Base-by-base conservation (phyloP, 2,329 filamentous ascomycete species). In the Alternaria brassicicola region DNA sequence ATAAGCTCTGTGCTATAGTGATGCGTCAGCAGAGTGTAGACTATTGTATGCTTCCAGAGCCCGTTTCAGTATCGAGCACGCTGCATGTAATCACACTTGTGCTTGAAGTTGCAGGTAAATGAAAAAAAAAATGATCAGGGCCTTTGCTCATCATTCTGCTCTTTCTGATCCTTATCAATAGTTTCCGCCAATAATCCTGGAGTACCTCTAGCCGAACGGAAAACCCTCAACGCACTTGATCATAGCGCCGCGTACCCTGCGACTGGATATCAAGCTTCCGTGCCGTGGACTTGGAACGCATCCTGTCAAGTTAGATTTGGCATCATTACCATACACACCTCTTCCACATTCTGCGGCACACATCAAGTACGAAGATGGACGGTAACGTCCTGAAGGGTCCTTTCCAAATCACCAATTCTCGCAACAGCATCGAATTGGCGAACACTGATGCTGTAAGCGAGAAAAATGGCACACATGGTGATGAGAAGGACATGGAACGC, bases 401-500 rank as follows among this genome's bases (percentile, higher is more conserved):
- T 47, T 41, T 30, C 9, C 41, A 48, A 12, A 35, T 21, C 10
- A 35, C 26, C 23, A 4, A 21, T 23, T 57, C 35, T 13, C 52
- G 26, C 13, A 39, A 8, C 33, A 57, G 55, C 23, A 33, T 57
- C 28, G 51, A 43, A 19, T 31, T 52, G 25, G 46, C 45, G 2
- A 50, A 36, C 9, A 19, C 23, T 5, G 6, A 17, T 19, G 46
- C 46, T n/a, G 52, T 43, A 9, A 41, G 30, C 30, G 46, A 51
- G 17, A 55, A 51, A 28, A 3, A 55, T 51, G 52, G 52, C 23
- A 55, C 52, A 13, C 45, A 17, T 9, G 26, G 53, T 2, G 67
- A 68, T 54, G 52, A 56, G n/a, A 47, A 21, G 3, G 64, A 67
- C 30, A 66, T 68, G 65, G 25, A 65, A 17, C 65, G 65, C 21